Percentiles rank a stretch among this genome's conserved stretches.
phyloP scores from a whole-genome alignment of 2,329 filamentous ascomycete genomes.

The Didymella pinodella region DNA sequence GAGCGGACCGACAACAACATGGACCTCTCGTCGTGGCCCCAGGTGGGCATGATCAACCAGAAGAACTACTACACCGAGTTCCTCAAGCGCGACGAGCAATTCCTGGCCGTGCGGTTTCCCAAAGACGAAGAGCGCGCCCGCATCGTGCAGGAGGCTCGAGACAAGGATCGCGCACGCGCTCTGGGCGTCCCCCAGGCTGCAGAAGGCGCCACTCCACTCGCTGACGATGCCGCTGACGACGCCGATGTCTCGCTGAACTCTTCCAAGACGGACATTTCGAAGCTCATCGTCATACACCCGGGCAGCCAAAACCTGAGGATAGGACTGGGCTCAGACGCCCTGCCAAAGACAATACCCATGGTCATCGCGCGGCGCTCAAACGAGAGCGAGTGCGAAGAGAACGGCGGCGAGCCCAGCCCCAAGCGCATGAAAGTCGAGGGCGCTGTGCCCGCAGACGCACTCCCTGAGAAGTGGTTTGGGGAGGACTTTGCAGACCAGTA shows the following conservation, averaged over 20 bases:
- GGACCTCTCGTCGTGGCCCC: constrained; percentile 93
- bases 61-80: constrained; percentile 98
- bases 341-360: constrained; percentile 95
- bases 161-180: constrained; percentile 84
- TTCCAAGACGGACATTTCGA: constrained; percentile 72
- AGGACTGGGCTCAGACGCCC: constrained; percentile 91
- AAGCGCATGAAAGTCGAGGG: constrained; percentile 69
- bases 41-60: constrained; percentile 93
- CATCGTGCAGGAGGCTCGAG: constrained; percentile 85
- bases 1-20: constrained; percentile 98
- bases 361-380: constrained; percentile 81
- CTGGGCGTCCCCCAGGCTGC: constrained; percentile 65
- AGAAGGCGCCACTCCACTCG: constrained; percentile 36
- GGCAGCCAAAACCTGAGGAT: constrained; percentile 96
- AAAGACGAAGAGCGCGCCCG: constrained; percentile 85
- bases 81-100: constrained; percentile 96
- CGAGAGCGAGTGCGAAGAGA: constrained; percentile 82
- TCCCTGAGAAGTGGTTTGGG: constrained; percentile 83
- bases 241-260: constrained; percentile 34
- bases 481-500: constrained; percentile 76
- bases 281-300: constrained; percentile 92
- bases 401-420: constrained; percentile 79
- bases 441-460: constrained; percentile 66
- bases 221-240: constrained; percentile 45
- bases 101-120: constrained; percentile 86